A percentile compares a stretch with the other conserved stretches of the same genome.
Evolutionary conservation across 2,329 filamentous ascomycete species (phyloP).

Genomic region (Fusarium paranaense): DNA sequence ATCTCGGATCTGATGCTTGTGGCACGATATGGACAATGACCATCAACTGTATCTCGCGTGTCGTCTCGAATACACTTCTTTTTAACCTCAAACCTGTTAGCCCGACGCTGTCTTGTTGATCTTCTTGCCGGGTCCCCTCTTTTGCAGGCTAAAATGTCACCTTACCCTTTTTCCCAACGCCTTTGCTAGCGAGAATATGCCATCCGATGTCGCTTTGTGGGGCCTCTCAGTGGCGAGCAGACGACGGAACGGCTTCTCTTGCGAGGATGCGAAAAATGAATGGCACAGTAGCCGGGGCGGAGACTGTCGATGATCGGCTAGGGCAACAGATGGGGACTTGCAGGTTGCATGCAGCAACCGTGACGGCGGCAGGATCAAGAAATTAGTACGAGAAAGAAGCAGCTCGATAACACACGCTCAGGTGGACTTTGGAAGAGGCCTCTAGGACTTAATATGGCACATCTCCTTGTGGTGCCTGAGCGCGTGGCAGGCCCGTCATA

Average conservation of each 20-base stretch:
- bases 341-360: conserved; percentile 23
- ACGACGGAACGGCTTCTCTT: neutral
- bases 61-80: neutral
- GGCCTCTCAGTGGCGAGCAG: neutral
- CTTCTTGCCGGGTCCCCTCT: neutral
- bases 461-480: neutral
- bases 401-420: neutral
- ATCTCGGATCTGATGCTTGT: neutral
- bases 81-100: neutral
- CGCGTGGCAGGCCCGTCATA: conserved; percentile 22
- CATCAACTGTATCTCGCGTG: neutral
- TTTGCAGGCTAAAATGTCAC: neutral
- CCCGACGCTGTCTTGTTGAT: neutral
- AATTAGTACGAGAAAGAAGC: conserved; percentile 2
- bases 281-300: conserved; percentile 1
- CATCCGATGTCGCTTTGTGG: conserved; percentile 7
- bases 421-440: neutral
- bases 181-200: neutral
- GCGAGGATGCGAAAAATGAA: neutral
- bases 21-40: neutral
- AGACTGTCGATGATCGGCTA: neutral
- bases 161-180: conserved; percentile 2
- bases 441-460: conserved; percentile 7
- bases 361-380: neutral
- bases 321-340: conserved; percentile 17